phyloP scores from a whole-genome alignment of 169 alveolate genomes.

The Plasmodium fragile region DNA sequence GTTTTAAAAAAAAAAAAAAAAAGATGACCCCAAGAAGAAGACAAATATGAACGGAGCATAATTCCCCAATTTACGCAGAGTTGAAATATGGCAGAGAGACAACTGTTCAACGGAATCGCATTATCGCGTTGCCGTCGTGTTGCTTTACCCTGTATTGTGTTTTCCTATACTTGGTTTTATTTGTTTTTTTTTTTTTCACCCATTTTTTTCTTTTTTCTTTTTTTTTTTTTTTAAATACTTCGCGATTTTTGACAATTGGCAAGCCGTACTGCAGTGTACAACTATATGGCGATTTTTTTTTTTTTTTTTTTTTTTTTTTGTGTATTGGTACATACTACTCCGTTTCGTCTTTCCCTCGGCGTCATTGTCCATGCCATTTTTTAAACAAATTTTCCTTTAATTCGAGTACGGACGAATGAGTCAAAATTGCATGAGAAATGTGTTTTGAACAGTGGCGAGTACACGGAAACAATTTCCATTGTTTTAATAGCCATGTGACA shows the following conservation, averaged over 20 bases:
- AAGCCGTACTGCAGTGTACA: not conserved
- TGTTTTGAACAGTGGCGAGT: not conserved
- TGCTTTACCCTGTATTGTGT: not conserved
- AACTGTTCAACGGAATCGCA: not conserved
- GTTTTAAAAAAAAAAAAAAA: not conserved
- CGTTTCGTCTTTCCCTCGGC: not conserved
- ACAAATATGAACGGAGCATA: not conserved
- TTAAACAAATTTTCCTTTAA: not conserved
- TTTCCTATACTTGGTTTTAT: not conserved
- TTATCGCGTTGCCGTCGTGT: not conserved
- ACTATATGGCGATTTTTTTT: slow-evolving; percentile 20
- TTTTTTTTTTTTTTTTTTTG: not conserved
- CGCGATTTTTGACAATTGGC: not conserved
- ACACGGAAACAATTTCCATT: not conserved
- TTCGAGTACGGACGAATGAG: not conserved
- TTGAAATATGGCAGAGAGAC: not conserved
- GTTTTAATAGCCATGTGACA: not conserved
- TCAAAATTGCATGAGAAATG: not conserved
- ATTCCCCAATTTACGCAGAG: not conserved
- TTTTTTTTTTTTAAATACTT: slow-evolving; percentile 10
- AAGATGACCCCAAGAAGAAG: not conserved
- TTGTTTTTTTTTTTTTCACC: not conserved
- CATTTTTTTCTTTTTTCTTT: not conserved
- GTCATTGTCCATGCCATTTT: not conserved
- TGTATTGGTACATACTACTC: not conserved